Evolutionary conservation across 768 basidiomycete genomes (phyloP).

Genomic region (Macrolepiota albuminosa): DNA sequence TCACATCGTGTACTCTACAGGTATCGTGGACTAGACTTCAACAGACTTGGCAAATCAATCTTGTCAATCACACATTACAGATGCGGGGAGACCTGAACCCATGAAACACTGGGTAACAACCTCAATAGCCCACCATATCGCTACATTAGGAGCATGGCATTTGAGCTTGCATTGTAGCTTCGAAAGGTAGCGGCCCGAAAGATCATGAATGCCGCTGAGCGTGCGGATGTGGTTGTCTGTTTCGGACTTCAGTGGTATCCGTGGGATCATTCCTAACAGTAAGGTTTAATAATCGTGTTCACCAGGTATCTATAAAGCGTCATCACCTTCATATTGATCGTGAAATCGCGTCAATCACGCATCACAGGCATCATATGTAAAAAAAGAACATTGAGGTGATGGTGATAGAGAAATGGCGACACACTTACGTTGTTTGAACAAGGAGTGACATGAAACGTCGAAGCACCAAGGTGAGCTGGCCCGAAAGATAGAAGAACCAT

Average conservation of each 20-base stretch:
- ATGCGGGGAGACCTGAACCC: neutral
- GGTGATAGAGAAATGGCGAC: neutral
- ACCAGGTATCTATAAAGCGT: neutral
- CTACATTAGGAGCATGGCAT: neutral
- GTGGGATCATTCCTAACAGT: neutral
- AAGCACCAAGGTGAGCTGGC: neutral
- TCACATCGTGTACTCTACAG: too few relatives aligned
- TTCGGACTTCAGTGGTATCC: neutral
- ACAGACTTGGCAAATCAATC: neutral
- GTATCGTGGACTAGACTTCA: too few relatives aligned
- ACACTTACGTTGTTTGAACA: neutral
- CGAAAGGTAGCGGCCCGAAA: neutral
- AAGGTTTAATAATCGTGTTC: neutral
- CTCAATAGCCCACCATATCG: neutral
- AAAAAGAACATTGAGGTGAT: neutral
- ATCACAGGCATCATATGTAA: neutral
- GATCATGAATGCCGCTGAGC: neutral
- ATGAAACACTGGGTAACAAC: neutral
- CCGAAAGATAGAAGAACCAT: neutral
- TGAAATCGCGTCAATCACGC: neutral
- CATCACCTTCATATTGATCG: neutral
- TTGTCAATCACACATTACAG: neutral
- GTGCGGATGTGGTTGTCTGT: neutral
- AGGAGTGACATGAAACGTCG: neutral
- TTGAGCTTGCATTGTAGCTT: neutral